Conservation (phyloP, 768 basidiomycete species). For the Suillus weaverae region DNA sequence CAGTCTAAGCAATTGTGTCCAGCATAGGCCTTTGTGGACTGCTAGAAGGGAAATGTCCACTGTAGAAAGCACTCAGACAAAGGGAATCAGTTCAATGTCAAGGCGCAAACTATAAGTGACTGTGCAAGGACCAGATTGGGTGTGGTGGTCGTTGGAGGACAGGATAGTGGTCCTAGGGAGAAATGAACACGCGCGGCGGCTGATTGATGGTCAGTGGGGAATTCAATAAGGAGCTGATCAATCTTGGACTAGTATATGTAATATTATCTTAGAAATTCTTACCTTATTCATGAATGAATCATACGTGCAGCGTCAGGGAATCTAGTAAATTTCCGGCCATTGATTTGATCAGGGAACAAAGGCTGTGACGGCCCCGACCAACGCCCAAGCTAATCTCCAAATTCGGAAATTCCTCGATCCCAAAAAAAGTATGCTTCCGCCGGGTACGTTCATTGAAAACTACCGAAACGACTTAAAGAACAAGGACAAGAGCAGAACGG, state of each 20-base stretch:
- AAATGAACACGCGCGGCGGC: background rate
- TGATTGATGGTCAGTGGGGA: background rate
- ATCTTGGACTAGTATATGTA: constrained; percentile 1
- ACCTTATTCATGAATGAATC: constrained; percentile 11
- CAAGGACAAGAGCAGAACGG: background rate
- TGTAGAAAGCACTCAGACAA: constrained; percentile 18
- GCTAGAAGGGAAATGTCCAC: background rate
- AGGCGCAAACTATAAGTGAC: background rate
- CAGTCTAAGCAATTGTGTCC: constrained; percentile 25
- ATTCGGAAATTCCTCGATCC: background rate
- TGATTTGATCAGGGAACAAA: constrained; percentile 1
- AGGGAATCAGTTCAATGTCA: constrained; percentile 10
- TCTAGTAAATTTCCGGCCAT: constrained; percentile 3
- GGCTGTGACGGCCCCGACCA: background rate
- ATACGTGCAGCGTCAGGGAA: too few relatives aligned
- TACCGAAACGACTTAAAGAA: background rate
- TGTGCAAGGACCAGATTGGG: constrained; percentile 8
- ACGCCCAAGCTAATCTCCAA: background rate
- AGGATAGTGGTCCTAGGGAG: background rate
- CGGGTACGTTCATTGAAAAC: background rate
- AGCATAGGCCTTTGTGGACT: constrained; percentile 27
- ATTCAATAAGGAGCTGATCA: background rate
- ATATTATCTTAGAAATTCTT: constrained; percentile 16
- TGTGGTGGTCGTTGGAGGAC: constrained; percentile 5
- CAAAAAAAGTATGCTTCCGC: constrained; percentile 5